A percentile compares a stretch with the other conserved stretches of the same genome.
phyloP scores from a whole-genome alignment of 257 asterid genomes.

The Solanum medicagineum region DNA sequence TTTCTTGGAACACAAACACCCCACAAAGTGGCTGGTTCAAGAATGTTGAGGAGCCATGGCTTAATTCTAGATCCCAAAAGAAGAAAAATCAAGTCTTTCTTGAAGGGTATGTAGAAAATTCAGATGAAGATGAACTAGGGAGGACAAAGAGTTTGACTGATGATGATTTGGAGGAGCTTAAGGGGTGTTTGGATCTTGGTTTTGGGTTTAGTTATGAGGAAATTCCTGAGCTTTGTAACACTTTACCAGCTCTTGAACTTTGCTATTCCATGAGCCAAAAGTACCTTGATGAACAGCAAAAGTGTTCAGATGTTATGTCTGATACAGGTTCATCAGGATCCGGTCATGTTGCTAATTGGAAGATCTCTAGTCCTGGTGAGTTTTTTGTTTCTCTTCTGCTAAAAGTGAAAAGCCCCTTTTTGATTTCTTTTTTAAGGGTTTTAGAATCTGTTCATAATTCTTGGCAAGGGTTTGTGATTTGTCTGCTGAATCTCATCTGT shows the following conservation, averaged over 20 bases:
- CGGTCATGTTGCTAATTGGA: constrained; percentile 28
- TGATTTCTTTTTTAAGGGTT: no score
- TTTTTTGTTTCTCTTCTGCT: neutral
- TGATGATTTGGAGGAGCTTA: constrained; percentile 31
- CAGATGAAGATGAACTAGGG: constrained; percentile 29
- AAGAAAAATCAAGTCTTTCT: constrained; percentile 17
- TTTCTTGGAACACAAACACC: neutral
- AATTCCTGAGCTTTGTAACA: constrained; percentile 34
- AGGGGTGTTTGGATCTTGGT: constrained; percentile 38
- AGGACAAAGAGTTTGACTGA: constrained; percentile 32
- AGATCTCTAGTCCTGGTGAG: constrained; percentile 38
- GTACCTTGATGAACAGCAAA: constrained; percentile 28
- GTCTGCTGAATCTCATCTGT: neutral
- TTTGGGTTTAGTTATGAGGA: constrained; percentile 37
- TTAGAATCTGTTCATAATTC: neutral
- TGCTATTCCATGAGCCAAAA: constrained; percentile 37
- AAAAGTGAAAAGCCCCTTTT: neutral
- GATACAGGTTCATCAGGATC: constrained; percentile 18
- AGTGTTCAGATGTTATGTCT: constrained; percentile 9
- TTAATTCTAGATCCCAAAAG: neutral
- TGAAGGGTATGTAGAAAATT: constrained; percentile 23
- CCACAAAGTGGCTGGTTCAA: constrained; percentile 3
- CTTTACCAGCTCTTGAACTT: constrained; percentile 38
- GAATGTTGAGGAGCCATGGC: neutral
- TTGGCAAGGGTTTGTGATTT: neutral